Evolutionary conservation across 2,329 filamentous ascomycete genomes (phyloP).

Genomic region (Colletotrichum endophyticum): DNA sequence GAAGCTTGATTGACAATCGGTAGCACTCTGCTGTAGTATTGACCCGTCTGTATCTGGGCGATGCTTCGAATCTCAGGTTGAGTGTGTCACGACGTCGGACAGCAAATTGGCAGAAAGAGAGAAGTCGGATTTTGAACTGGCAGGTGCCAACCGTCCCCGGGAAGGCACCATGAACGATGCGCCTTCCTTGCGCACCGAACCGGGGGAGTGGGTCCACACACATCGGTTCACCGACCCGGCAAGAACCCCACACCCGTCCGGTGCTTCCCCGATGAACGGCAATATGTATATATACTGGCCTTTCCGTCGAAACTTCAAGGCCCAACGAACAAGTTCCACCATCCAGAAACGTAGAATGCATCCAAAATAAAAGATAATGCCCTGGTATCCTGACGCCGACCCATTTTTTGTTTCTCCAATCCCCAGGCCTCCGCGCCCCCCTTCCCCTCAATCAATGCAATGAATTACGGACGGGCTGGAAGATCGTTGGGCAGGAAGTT

Average conservation of each 20-base stretch:
- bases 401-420: background rate
- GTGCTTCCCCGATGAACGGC: background rate
- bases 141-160: background rate
- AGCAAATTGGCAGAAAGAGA: background rate
- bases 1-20: background rate
- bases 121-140: background rate
- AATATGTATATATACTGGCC: background rate
- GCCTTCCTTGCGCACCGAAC: background rate
- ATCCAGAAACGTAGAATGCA: background rate
- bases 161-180: background rate
- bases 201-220: rapidly evolving
- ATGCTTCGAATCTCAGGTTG: background rate
- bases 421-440: conserved; percentile 13
- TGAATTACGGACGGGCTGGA: conserved; percentile 40
- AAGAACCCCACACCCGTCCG: background rate
- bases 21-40: background rate
- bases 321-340: background rate
- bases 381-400: conserved; percentile 20
- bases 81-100: background rate
- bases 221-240: background rate
- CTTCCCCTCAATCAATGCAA: conserved; percentile 34
- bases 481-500: conserved; percentile 90
- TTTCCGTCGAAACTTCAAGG: background rate
- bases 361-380: background rate
- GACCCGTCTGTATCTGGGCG: background rate